phyloP scores from a whole-genome alignment of 23 red algal species.

The Cyanidiococcus yangmingshanensis region DNA sequence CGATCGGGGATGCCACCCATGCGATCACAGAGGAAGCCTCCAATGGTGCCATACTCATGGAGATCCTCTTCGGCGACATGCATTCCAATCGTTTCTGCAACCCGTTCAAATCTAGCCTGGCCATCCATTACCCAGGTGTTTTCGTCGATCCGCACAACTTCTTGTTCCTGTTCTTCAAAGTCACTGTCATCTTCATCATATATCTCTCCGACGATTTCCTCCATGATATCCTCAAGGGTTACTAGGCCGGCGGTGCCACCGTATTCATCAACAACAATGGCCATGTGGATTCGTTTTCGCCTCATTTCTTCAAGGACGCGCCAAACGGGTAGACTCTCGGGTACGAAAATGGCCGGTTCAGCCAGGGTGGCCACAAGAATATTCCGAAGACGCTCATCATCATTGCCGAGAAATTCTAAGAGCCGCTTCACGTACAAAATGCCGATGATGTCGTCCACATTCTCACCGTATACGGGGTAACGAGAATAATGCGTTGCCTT shows the following conservation, averaged over 20 bases:
- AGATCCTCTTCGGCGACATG: constrained; percentile 59
- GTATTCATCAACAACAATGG: constrained; percentile 98
- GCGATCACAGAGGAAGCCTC: constrained; percentile 69
- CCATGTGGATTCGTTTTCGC: constrained; percentile 79
- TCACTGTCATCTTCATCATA: constrained; percentile 97
- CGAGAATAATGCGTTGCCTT: constrained; percentile 71
- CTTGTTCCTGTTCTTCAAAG: constrained; percentile 47
- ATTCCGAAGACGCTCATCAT: constrained; percentile 33
- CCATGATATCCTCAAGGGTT: constrained; percentile 95
- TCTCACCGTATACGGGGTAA: constrained; percentile 67
- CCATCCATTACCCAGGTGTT: constrained; percentile 57
- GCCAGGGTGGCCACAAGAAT: constrained; percentile 50
- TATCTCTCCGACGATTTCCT: constrained; percentile 98
- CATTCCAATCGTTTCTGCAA: constrained; percentile 49
- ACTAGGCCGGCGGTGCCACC: constrained; percentile 92
- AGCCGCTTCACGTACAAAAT: constrained; percentile 70
- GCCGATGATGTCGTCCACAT: constrained; percentile 82
- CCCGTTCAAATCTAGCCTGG: constrained; percentile 65
- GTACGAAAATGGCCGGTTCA: constrained; percentile 88
- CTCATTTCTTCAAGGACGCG: constrained; percentile 89
- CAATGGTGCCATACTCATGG: constrained; percentile 89
- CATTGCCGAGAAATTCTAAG: constrained; percentile 35
- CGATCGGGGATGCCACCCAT: constrained; percentile 78
- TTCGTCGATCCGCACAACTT: constrained; percentile 29
- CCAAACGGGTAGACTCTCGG: constrained; percentile 89